phyloP scores from a whole-genome alignment of 176 grass and related monocot species.

The sorghum (Sorghum bicolor) region DNA sequence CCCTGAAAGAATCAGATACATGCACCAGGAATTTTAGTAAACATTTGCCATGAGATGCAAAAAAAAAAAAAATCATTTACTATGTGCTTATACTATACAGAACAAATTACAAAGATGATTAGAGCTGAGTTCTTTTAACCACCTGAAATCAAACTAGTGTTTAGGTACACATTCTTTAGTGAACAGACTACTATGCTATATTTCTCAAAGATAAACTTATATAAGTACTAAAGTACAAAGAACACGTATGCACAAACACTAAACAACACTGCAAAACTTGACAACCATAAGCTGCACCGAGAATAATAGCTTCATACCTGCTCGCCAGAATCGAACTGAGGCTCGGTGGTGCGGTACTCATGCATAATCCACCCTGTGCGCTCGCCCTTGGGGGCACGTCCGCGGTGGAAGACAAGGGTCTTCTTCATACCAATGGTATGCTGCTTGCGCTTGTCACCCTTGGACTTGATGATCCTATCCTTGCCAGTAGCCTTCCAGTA shows the following conservation, averaged over 20 bases:
- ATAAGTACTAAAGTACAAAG: background rate
- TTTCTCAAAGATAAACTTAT: background rate
- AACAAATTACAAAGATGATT: background rate
- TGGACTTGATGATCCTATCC: constrained; percentile 80
- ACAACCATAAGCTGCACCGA: background rate
- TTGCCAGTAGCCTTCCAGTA: constrained; percentile 97
- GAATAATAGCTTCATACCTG: constrained; percentile 42
- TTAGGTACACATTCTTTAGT: background rate
- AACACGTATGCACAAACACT: background rate
- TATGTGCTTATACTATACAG: background rate
- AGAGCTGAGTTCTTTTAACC: constrained; percentile 16
- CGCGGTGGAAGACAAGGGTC: constrained; percentile 85
- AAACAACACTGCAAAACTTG: background rate
- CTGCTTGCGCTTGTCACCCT: constrained; percentile 53
- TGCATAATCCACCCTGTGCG: constrained; percentile 94
- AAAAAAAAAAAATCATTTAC: background rate
- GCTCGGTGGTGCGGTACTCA: constrained; percentile 87
- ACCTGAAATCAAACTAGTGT: background rate
- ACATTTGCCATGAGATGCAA: background rate
- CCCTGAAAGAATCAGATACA: constrained; percentile 53
- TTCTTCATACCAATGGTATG: constrained; percentile 87
- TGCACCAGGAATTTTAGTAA: constrained; percentile 11
- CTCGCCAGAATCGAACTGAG: constrained; percentile 65
- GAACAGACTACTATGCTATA: background rate
- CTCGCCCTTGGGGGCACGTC: constrained; percentile 70